phyloP scores from a whole-genome alignment of 306 rosid species.

The Pterocarpus santalinus region DNA sequence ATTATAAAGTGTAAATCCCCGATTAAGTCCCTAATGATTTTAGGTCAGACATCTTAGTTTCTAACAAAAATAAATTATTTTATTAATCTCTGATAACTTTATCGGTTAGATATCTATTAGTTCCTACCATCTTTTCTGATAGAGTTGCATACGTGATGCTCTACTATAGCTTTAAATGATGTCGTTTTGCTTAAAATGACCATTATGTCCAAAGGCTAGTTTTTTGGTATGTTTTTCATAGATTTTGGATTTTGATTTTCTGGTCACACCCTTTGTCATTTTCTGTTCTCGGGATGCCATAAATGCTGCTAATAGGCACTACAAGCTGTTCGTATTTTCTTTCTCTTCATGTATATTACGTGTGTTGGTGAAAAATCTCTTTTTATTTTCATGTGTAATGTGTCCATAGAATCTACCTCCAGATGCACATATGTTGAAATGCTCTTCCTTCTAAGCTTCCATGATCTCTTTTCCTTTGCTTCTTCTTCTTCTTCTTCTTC shows the following conservation, averaged over 20 bases:
- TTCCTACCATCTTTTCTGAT: no score
- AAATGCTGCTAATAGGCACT: conserved; percentile 18
- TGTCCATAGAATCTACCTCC: conserved; percentile 70
- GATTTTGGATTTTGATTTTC: conserved; percentile 57
- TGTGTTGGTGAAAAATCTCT: conserved; percentile 50
- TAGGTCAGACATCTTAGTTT: no score
- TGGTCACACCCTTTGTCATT: conserved; percentile 53
- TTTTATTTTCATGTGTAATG: conserved; percentile 83
- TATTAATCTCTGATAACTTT: no score
- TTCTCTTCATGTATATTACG: conserved; percentile 46
- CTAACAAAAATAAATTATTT: no score
- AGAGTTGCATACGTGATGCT: no score
- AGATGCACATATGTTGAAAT: conserved; percentile 71
- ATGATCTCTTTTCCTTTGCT: conserved; percentile 59
- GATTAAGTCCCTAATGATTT: no score
- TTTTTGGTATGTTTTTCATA: conserved; percentile 21
- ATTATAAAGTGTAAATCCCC: no score
- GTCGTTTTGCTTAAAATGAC: no score
- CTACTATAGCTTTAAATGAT: no score
- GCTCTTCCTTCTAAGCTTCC: conserved; percentile 56
- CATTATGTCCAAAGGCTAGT: conserved; percentile 46
- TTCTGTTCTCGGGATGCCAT: conserved; percentile 43
- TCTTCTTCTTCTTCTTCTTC: conserved; percentile 25
- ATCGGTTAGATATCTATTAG: no score
- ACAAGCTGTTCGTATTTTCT: conserved; percentile 32